These are phyloP conservation scores for Geotrichum europaeum DNA, from an alignment of 1,139 yeast genomes.

Conservation along the genomic window DNA sequence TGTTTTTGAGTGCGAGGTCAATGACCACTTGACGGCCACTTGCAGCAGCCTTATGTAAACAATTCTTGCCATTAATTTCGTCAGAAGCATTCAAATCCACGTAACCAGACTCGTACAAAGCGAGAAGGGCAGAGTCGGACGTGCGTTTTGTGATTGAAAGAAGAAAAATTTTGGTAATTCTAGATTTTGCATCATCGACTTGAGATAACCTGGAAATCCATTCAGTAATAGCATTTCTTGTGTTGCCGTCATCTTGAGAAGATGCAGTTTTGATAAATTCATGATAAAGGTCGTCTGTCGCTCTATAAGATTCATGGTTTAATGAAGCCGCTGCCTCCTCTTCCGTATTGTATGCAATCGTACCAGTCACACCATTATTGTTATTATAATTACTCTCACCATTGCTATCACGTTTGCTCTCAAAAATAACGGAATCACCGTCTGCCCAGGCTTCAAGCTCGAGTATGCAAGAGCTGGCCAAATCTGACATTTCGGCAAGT, in stretches of 20 bases:
- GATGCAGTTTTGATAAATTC: slow-evolving; percentile 59
- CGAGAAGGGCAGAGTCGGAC: slow-evolving; percentile 38
- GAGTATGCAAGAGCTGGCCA: slow-evolving; percentile 67
- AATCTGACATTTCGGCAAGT: slow-evolving; percentile 77
- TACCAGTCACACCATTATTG: not conserved
- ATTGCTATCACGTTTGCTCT: slow-evolving; percentile 20
- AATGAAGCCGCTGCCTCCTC: not conserved
- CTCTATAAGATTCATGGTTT: not conserved
- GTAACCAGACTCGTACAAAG: slow-evolving; percentile 36
- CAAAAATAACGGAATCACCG: slow-evolving; percentile 49
- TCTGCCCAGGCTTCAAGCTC: slow-evolving; percentile 84
- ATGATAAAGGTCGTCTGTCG: slow-evolving; percentile 54
- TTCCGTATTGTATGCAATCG: not conserved
- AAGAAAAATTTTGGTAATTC: slow-evolving; percentile 59
- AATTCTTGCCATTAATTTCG: slow-evolving; percentile 40
- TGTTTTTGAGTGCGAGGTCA: slow-evolving; percentile 32
- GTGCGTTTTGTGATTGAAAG: slow-evolving; percentile 50
- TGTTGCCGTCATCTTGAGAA: slow-evolving; percentile 31
- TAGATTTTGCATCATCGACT: slow-evolving; percentile 40
- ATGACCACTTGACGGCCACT: slow-evolving; percentile 36
- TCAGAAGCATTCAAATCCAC: slow-evolving; percentile 40
- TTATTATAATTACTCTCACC: not conserved
- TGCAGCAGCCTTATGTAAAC: slow-evolving; percentile 45
- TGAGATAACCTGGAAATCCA: slow-evolving; percentile 48
- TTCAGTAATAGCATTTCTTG: slow-evolving; percentile 31